Percentiles rank a stretch among this genome's conserved stretches.
Evolutionary conservation across 345 rosid species (phyloP).

Genomic region (Rhizophora mangle): DNA sequence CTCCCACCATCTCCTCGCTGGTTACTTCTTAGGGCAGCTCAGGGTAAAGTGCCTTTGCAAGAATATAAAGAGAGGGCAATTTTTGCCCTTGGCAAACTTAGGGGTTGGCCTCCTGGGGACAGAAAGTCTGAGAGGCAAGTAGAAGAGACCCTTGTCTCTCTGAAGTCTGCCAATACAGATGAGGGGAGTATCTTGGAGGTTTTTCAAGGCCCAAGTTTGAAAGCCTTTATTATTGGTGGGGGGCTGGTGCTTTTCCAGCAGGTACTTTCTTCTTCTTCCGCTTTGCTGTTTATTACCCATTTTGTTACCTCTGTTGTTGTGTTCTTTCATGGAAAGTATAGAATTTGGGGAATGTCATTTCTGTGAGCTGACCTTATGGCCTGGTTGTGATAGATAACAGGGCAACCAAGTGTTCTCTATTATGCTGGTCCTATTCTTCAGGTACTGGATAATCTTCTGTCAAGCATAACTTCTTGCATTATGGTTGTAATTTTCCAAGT

Average conservation of each 20-base stretch:
- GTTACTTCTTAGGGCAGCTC: slow-evolving; percentile 87
- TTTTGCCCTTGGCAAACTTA: slow-evolving; percentile 66
- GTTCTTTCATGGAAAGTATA: slow-evolving; percentile 2
- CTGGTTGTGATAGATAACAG: slow-evolving; percentile 29
- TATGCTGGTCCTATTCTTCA: slow-evolving; percentile 37
- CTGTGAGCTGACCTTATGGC: slow-evolving; percentile 16
- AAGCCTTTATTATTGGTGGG: slow-evolving; percentile 89
- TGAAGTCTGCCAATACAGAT: slow-evolving; percentile 60
- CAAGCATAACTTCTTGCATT: slow-evolving; percentile 12
- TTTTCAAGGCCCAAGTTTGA: slow-evolving; percentile 81
- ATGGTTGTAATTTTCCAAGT: slow-evolving; percentile 5
- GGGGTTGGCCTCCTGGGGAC: slow-evolving; percentile 77
- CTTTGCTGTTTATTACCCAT: not conserved
- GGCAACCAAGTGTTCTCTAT: slow-evolving; percentile 36
- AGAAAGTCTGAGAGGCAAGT: slow-evolving; percentile 65
- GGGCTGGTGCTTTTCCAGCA: slow-evolving; percentile 97
- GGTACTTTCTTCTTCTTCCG: slow-evolving; percentile 39
- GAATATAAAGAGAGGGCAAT: slow-evolving; percentile 78
- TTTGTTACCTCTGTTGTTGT: not conserved
- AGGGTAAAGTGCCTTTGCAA: slow-evolving; percentile 71
- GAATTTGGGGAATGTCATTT: slow-evolving; percentile 3
- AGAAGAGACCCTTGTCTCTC: slow-evolving; percentile 59
- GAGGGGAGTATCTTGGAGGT: slow-evolving; percentile 78
- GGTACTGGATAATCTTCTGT: slow-evolving; percentile 18
- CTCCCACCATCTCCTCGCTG: slow-evolving; percentile 98